phyloP scores from a whole-genome alignment of 305 asterid genomes.

The Caryopteris hybrid region DNA sequence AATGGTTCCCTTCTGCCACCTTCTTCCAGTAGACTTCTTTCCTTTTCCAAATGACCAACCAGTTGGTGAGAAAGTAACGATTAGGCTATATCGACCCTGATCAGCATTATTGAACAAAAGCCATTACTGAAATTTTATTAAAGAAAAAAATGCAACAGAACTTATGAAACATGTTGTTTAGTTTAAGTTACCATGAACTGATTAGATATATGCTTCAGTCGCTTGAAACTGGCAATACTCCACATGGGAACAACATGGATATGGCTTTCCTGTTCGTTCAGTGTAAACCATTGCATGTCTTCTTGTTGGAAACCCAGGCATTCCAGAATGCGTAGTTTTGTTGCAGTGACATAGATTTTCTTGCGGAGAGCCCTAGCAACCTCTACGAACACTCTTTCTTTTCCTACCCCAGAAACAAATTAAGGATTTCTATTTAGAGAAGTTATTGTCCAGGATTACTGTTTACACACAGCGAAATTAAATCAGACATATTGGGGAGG shows the following conservation, averaged over 20 bases:
- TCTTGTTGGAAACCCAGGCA: conserved; percentile 66
- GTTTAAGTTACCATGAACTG: conserved; percentile 57
- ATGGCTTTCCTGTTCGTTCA: conserved; percentile 81
- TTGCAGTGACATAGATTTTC: conserved; percentile 65
- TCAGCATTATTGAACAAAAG: too few relatives aligned
- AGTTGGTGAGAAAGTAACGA: conserved; percentile 90
- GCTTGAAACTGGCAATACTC: conserved; percentile 79
- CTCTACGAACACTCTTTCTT: conserved; percentile 81
- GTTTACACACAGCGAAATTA: too few relatives aligned
- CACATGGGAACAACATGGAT: conserved; percentile 98
- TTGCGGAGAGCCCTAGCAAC: conserved; percentile 81
- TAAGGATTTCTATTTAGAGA: too few relatives aligned
- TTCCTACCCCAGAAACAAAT: conserved; percentile 48
- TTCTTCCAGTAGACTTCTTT: conserved; percentile 73
- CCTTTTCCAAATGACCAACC: conserved; percentile 97
- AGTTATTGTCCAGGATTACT: not conserved
- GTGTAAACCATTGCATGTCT: conserved; percentile 82
- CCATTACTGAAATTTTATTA: not conserved
- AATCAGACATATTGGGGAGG: not conserved
- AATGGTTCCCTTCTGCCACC: conserved; percentile 95
- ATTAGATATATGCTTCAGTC: conserved; percentile 65
- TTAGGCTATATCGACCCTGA: conserved; percentile 67
- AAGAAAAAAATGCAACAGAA: not conserved
- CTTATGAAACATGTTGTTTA: not conserved
- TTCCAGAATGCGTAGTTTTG: conserved; percentile 77